A percentile compares a stretch with the other conserved stretches of the same genome.
Evolutionary conservation across 2,329 filamentous ascomycete genomes (phyloP).

Genomic region (Cercospora sesami): DNA sequence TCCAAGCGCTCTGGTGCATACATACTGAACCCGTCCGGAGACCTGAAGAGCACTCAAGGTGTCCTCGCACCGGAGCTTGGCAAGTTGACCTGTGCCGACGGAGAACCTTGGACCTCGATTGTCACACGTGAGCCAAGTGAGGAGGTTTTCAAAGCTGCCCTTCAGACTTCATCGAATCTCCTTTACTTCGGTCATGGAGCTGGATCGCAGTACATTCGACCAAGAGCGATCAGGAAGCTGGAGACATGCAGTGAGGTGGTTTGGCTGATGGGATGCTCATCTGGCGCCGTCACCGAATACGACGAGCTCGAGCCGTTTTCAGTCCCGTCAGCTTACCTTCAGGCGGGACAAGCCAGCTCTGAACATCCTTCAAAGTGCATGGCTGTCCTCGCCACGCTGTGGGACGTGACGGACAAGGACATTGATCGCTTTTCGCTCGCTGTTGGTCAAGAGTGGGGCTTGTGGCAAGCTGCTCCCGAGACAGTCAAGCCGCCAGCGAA

Average conservation of each 20-base stretch:
- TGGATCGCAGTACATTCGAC: constrained; percentile 89
- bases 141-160: constrained; percentile 68
- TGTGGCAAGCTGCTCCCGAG: constrained; percentile 48
- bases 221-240: constrained; percentile 76
- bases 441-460: constrained; percentile 82
- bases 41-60: constrained; percentile 75
- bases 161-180: constrained; percentile 69
- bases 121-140: constrained; percentile 71
- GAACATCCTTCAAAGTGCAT: constrained; percentile 43
- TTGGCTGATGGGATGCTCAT: constrained; percentile 93
- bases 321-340: constrained; percentile 86
- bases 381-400: constrained; percentile 86
- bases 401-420: constrained; percentile 97
- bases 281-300: constrained; percentile 73
- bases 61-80: constrained; percentile 70
- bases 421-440: constrained; percentile 87
- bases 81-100: constrained; percentile 34
- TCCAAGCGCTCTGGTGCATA: constrained; percentile 64
- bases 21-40: constrained; percentile 85
- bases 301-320: constrained; percentile 91
- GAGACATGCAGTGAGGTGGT: constrained; percentile 49
- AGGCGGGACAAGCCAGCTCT: constrained; percentile 59
- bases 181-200: constrained; percentile 97
- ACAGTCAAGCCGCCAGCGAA: constrained; percentile 30
- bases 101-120: constrained; percentile 64